Base-by-base conservation (phyloP, 2,329 filamentous ascomycete genomes). In the Grosmannia serpens region DNA sequence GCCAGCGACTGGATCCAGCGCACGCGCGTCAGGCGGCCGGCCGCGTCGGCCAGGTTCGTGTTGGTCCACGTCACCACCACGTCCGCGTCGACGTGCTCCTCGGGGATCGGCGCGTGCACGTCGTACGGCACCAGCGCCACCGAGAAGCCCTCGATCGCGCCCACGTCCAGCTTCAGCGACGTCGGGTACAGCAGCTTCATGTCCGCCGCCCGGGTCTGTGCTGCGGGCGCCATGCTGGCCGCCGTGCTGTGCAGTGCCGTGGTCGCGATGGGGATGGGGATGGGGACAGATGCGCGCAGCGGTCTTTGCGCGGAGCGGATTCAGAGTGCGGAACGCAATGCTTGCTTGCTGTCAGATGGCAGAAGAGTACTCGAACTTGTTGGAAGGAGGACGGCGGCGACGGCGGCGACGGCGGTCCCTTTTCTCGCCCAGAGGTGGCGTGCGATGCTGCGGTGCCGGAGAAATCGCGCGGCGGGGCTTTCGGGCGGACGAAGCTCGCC, bases 1-100 rank as follows among this genome's bases (percentile, higher is more conserved):
- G 76, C 75, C 24, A 78, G 74, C 1, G 74, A 75, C 65, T 78
- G 76, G 65, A 78, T 78, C 75, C 75, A 78, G 60, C 70, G 69
- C 33, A 78, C 66, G 31, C 73, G 71, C 33, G 70, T 73, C 63
- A 77, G 69, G 26, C 72, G 72, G 55, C 64, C 55, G 1, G 72
- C 73, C 26, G 74, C 75, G 62, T 77, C 73, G 53, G 71, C 68
- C 58, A 78, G 73, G 66, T 76, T 76, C 8, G 65, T 66, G 68
- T 78, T 78, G 62, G 66, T 62, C 75, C 75, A 78, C 7, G 75
- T 76, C 10, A 78, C 65, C 9, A 78, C 68, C 56, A 75, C 69
- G 15, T 76, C 73, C 62, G 76, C 76, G 63, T 78, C 75, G 61
- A 68, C 65, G 60, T 72, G 71, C 50, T 75, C 70, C 9, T 73